These are phyloP conservation scores for Sphaerulina vaccinii DNA, from an alignment of 2,329 filamentous ascomycete species.

Conservation along the genomic window DNA sequence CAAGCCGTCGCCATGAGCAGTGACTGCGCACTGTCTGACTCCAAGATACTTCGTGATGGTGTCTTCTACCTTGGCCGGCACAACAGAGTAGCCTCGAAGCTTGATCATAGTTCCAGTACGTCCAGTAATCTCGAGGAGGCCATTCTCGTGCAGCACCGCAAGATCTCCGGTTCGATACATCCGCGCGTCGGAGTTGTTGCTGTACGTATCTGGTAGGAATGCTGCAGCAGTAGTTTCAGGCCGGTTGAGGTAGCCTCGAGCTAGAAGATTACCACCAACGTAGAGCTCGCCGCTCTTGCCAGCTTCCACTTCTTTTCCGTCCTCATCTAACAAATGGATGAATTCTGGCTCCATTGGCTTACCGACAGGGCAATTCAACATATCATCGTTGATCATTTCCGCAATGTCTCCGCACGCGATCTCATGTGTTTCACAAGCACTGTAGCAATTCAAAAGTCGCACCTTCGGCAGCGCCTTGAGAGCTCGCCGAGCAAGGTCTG, in stretches of 20 bases:
- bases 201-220: constrained; percentile 66
- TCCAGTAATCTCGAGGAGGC: constrained; percentile 71
- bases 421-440: constrained; percentile 78
- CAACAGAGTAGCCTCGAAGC: constrained; percentile 73
- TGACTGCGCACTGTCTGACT: constrained; percentile 68
- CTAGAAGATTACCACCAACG: constrained; percentile 70
- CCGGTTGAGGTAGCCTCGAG: constrained; percentile 75
- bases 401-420: constrained; percentile 74
- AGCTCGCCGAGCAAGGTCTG: constrained; percentile 69
- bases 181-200: constrained; percentile 55
- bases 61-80: constrained; percentile 73
- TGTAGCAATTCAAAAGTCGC: constrained; percentile 76
- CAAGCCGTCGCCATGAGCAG: constrained; percentile 72
- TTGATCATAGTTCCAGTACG: constrained; percentile 80
- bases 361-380: constrained; percentile 71
- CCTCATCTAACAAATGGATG: constrained; percentile 71
- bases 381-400: constrained; percentile 61
- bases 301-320: constrained; percentile 60
- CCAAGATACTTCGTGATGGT: constrained; percentile 68
- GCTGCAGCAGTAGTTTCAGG: constrained; percentile 73
- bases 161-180: constrained; percentile 76
- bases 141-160: constrained; percentile 65
- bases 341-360: constrained; percentile 65
- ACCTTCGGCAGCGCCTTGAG: constrained; percentile 66
- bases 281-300: constrained; percentile 71